Evolutionary conservation across 257 asterid species (phyloP).

Genomic region (Vinca minor): DNA sequence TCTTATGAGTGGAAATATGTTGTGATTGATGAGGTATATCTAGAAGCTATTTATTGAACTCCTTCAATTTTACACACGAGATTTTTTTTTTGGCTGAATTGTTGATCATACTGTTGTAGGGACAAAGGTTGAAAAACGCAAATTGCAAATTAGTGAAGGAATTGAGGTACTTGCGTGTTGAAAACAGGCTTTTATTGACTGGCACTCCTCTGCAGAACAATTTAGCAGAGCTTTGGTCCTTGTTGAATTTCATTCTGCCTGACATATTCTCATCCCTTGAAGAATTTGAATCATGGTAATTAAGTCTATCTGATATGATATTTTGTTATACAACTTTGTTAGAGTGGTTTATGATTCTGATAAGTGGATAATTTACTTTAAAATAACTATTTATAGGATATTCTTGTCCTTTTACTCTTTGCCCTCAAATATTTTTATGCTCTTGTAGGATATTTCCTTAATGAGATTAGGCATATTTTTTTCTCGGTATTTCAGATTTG

Average conservation of each 20-base stretch:
- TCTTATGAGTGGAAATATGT: slow-evolving; percentile 84
- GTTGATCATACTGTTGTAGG: slow-evolving; percentile 41
- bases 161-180: slow-evolving; percentile 50
- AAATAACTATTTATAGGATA: not conserved
- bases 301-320: not conserved
- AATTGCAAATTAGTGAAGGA: slow-evolving; percentile 73
- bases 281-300: slow-evolving; percentile 97
- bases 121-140: slow-evolving; percentile 90
- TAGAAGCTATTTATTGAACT: not conserved
- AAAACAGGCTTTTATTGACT: slow-evolving; percentile 90
- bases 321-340: not conserved
- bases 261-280: slow-evolving; percentile 87
- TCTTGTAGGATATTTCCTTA: too few species aligned
- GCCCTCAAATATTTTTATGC: not conserved
- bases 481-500: too few species aligned
- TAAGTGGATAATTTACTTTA: not conserved
- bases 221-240: slow-evolving; percentile 96
- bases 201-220: slow-evolving; percentile 99
- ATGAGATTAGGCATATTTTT: too few species aligned
- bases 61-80: slow-evolving; percentile 12
- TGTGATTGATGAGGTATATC: slow-evolving; percentile 89
- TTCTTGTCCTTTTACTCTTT: not conserved
- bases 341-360: too few species aligned
- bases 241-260: slow-evolving; percentile 91
- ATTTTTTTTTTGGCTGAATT: too few species aligned